A percentile compares a stretch with the other conserved stretches of the same genome.
These are phyloP conservation scores for Firmiana major DNA, from an alignment of 345 rosid genomes.

Conservation along the genomic window DNA sequence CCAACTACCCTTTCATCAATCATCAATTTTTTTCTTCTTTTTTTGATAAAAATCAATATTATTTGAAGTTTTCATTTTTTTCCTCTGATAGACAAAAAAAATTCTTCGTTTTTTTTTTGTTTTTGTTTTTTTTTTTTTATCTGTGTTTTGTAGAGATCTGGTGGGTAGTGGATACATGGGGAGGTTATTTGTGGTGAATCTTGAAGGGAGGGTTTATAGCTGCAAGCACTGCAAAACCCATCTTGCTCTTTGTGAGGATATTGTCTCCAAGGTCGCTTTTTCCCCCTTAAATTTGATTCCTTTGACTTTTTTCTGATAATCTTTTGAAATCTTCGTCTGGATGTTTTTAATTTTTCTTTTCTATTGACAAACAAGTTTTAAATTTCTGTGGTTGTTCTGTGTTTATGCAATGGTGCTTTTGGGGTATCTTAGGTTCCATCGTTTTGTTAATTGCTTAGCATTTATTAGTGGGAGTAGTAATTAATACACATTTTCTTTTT, in stretches of 20 bases:
- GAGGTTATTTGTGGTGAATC: conserved; percentile 72
- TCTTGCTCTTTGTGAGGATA: conserved; percentile 68
- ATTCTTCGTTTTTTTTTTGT: background rate
- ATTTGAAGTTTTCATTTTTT: conserved; percentile 1
- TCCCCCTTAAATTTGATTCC: conserved; percentile 5
- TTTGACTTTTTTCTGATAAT: conserved; percentile 5
- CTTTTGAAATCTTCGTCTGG: conserved; percentile 25
- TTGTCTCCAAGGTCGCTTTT: conserved; percentile 68
- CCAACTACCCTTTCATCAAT: background rate
- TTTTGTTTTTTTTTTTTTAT: background rate
- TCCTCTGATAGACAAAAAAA: background rate
- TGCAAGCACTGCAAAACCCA: conserved; percentile 93
- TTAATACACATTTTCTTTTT: background rate
- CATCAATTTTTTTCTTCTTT: background rate
- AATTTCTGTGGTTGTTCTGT: conserved; percentile 1
- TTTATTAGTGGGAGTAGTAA: background rate
- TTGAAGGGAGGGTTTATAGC: conserved; percentile 84
- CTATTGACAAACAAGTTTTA: background rate
- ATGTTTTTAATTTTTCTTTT: conserved; percentile 13
- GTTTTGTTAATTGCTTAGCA: background rate
- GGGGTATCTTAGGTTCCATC: background rate
- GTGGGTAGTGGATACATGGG: conserved; percentile 51
- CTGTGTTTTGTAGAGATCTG: conserved; percentile 14
- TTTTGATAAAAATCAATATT: background rate
- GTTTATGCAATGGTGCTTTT: background rate